Base-by-base conservation (phyloP, 1,284 basidiomycete species). In the Gymnopus androsaceus region DNA sequence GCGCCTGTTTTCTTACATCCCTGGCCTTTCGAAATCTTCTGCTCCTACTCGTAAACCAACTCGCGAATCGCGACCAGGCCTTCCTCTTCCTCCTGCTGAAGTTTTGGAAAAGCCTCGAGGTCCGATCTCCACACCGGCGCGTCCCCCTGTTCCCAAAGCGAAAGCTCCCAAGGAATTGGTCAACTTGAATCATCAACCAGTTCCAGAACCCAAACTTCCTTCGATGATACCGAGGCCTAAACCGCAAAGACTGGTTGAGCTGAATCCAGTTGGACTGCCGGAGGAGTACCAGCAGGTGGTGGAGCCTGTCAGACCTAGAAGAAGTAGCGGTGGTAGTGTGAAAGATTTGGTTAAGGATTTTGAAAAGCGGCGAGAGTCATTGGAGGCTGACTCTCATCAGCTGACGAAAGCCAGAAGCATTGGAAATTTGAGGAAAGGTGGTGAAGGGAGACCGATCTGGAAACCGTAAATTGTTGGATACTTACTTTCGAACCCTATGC, bases 271-370 rank as follows among this genome's bases (percentile, higher is more conserved):
- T 3, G 74, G 76, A 12, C 74, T 73, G 1, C 68, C 70, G 31
- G 56, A 55, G 19, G 64, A 62, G 34, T 55, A 64, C 3, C 54
- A 62, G 31, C 63, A 64, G 41, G 58, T 63, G 38, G 57, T 41
- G 41, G 59, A 69, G 11, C 60, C 64, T 11, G 56, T 69, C 25
- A 66, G 78, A 33, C 71, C 70, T 21, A 68, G 83, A 57, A 70
- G 80, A 63, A 82, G 79, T 57, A 88, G 87, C 61, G 79, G 78
- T 12, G 76, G 77, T 52, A 88, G 86, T 62, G 88, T 90, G 51
- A 87, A 78, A 68, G 87, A 90, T 51, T 67, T 90, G 54, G 80
- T 89, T 46, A 75, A 71, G 64, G 78, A 74, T 37, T 90, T 83
- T 63, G 87, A 90, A 70, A n/a, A 76, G 19, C 19, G 33, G n/a